Percentiles rank a stretch among this genome's conserved stretches.
Evolutionary conservation across 176 grass and related monocot genomes (phyloP).

Genomic region (Stipa capillata): DNA sequence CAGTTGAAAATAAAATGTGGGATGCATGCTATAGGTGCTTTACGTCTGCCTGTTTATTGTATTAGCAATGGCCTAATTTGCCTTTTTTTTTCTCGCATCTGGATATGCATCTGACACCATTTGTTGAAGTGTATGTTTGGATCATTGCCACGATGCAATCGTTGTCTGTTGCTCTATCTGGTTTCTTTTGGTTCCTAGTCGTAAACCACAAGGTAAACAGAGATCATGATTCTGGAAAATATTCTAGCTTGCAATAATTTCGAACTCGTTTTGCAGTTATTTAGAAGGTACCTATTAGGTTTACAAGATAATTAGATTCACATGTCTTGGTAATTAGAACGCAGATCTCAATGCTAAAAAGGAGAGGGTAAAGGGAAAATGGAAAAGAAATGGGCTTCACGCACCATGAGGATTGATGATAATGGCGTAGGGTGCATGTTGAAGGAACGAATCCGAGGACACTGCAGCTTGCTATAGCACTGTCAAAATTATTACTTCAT

Average conservation of each 20-base stretch:
- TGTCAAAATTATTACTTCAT: neutral
- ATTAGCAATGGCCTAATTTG: neutral
- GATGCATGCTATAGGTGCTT: neutral
- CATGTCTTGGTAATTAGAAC: neutral
- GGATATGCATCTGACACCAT: neutral
- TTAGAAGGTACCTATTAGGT: neutral
- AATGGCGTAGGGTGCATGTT: neutral
- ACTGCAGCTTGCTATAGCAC: neutral
- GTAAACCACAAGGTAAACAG: neutral
- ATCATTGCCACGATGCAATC: neutral
- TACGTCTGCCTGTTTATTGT: neutral
- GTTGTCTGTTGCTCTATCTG: neutral
- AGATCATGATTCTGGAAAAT: neutral
- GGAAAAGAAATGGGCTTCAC: neutral
- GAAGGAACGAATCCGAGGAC: neutral
- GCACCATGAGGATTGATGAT: too few relatives aligned
- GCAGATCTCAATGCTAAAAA: neutral
- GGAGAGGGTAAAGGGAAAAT: neutral
- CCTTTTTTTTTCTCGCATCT: neutral
- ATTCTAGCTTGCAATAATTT: neutral
- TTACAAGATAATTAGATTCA: neutral
- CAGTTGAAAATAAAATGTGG: neutral
- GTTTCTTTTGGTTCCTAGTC: neutral
- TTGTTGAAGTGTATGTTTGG: neutral
- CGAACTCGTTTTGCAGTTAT: neutral